Evolutionary conservation across 495 filamentous ascomycete genomes (phyloP), one percentile per base, ranked within the genome.

Genomic region (Physcia stellaris): DNA sequence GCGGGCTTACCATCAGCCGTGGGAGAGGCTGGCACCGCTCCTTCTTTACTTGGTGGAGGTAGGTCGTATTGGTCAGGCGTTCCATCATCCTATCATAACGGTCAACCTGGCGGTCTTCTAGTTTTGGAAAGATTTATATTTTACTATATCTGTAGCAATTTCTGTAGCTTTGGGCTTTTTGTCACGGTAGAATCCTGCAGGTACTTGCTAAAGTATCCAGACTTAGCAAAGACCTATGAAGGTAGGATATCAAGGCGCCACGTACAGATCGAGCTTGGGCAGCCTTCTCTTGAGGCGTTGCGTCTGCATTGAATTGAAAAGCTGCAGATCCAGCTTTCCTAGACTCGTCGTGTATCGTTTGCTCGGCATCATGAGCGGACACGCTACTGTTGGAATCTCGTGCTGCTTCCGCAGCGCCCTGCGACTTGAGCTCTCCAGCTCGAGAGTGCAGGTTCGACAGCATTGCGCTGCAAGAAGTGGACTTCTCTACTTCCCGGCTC

Each of bases 221-320:
- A 18, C 33, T 45, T 6, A 35, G n/a, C 21, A 23, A 48, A 61
- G 39, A 49, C 46, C 35, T 37, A 34, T 13, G 17, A 21, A 36
- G n/a, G 33, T 19, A 10, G 17, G n/a, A n/a, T n/a, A n/a, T n/a
- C n/a, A n/a, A 10, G 0, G 15, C 42, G 24, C n/a, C n/a, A 71
- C 80, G 39, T 72, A 95, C 90, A 46, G 78, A 71, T 69, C 69
- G 67, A 4, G 79, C 78, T 43, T 81, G 79, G 18, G 80, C 80
- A 33, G 71, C 77, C 63, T 96, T 96, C 52, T 87, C 71, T 57
- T 85, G 83, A 0, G 83, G 71, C 15, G 70, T 77, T 19, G 87
- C 86, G 64, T 94, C 54, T 2, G 90, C 85, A 54, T 96, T 69
- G 61, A 95, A 96, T 49, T 80, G 74, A 55, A 79, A 86, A 37